A percentile compares a stretch with the other conserved stretches of the same genome.
phyloP scores from a whole-genome alignment of 495 filamentous ascomycete genomes.

The Xylaria sp. region DNA sequence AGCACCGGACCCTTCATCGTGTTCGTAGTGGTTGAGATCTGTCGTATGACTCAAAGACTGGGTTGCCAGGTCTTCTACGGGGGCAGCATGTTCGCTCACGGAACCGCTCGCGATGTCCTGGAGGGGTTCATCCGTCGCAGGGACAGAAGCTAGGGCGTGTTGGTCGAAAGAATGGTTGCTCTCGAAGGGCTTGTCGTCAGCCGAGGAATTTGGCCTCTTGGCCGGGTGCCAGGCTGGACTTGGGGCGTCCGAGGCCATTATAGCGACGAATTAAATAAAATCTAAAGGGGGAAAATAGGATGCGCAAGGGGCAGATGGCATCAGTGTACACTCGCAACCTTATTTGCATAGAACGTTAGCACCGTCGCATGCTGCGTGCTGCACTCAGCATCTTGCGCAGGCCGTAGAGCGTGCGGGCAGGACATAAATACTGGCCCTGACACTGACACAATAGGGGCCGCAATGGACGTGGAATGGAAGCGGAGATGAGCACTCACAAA shows the following conservation, averaged over 20 bases:
- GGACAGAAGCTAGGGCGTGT: neutral
- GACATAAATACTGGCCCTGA: neutral
- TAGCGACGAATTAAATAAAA: slow-evolving; percentile 40
- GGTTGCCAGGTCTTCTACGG: slow-evolving; percentile 35
- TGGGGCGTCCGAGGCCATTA: slow-evolving; percentile 50
- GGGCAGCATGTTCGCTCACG: neutral
- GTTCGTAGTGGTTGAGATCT: slow-evolving; percentile 42
- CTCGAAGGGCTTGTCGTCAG: slow-evolving; percentile 31
- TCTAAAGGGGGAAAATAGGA: slow-evolving; percentile 36
- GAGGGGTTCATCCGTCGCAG: neutral
- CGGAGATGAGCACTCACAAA: slow-evolving; percentile 22
- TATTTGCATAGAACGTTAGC: slow-evolving; percentile 1
- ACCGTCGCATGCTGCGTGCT: neutral
- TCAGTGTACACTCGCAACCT: slow-evolving; percentile 13
- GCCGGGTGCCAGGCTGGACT: slow-evolving; percentile 63
- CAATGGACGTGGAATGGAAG: slow-evolving; percentile 1
- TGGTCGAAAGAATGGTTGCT: slow-evolving; percentile 19
- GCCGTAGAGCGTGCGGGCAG: neutral
- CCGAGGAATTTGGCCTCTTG: slow-evolving; percentile 57
- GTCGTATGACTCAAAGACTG: slow-evolving; percentile 31
- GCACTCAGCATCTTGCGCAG: slow-evolving; percentile 1
- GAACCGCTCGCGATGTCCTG: slow-evolving; percentile 11
- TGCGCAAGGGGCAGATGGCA: slow-evolving; percentile 22
- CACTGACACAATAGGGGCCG: neutral
- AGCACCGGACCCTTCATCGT: slow-evolving; percentile 33